These are phyloP conservation scores for Coemansia sp. DNA, from an alignment of 192 early-diverging fungal genomes.

Conservation along the genomic window DNA sequence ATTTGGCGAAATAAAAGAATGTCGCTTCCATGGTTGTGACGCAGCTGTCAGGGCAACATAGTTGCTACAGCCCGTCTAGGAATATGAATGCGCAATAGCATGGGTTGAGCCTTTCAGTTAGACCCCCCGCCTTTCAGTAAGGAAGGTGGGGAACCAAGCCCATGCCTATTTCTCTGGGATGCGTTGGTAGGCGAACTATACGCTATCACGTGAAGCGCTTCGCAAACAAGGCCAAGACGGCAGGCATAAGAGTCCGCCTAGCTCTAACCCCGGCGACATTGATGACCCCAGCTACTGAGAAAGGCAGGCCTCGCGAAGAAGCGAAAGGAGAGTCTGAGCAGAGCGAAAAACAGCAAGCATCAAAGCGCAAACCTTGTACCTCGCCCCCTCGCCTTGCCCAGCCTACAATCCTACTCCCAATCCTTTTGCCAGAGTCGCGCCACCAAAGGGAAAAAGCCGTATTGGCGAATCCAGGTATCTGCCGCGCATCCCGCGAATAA, in stretches of 20 bases:
- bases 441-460: background rate
- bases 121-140: background rate
- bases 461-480: constrained; percentile 2
- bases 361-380: background rate
- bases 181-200: constrained; percentile 41
- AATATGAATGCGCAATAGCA: constrained; percentile 51
- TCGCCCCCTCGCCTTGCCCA: background rate
- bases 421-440: background rate
- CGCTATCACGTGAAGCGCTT: constrained; percentile 26
- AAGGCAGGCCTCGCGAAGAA: background rate
- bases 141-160: constrained; percentile 5
- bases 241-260: background rate
- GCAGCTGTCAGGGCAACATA: constrained; percentile 45
- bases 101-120: background rate
- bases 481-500: constrained; percentile 6
- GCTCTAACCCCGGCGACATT: background rate
- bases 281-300: background rate
- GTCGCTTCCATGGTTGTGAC: constrained; percentile 51
- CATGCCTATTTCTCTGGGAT: constrained; percentile 47
- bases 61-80: constrained; percentile 44
- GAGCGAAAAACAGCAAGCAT: background rate
- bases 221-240: constrained; percentile 28
- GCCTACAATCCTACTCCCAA: background rate
- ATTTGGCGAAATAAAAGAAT: background rate
- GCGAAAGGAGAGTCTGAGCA: background rate